Evolutionary conservation across 1,284 basidiomycete species (phyloP), one percentile per base, ranked within the genome.

Genomic region (Malassezia sympodialis): DNA sequence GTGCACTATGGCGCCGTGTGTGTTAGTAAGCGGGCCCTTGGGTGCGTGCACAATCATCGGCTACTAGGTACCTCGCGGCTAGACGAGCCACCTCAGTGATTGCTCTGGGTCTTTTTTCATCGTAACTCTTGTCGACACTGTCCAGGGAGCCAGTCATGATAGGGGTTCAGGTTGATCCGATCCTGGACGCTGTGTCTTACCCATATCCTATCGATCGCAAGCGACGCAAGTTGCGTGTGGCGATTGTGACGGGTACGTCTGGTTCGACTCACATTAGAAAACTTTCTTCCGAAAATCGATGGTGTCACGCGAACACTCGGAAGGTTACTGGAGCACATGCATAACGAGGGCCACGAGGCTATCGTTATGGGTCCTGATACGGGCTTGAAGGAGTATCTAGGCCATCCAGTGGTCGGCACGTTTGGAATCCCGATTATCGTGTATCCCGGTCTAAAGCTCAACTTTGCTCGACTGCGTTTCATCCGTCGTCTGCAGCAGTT

Each of bases 261-360:
- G 15, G 31, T 23, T 2, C 7, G 14, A 17, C 19, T 44, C n/a
- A 42, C 19, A 7, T 48, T 69, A 75, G 80, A 82, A 60, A 81
- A 81, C 76, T 80, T 81, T 56, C 66, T 81, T 8, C 80, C 80
- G 14, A 80, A 80, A 61, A 72, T 81, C 31, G 80, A 82, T 62
- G 80, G 80, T 10, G 80, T 82, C 2, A 81, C 80, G 0, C 73
- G 80, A 21, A 81, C 80, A 0, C 71, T 82, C 4, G 79, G 79
- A 0, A 75, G 79, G n/a, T 70, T 82, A 7, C 75, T 82, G 27
- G 79, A 80, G 53, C 80, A 82, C 56, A 75, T 82, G 26, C 76
- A 79, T 64, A 68, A 73, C 8, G 78, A 81, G 61, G 80, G 81
- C 2, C 80, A 82, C 65, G 75, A 79, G 56, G 80, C 79, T 31